Conservation (phyloP, 768 basidiomycete species). For the Leccinum pellstonianum region DNA sequence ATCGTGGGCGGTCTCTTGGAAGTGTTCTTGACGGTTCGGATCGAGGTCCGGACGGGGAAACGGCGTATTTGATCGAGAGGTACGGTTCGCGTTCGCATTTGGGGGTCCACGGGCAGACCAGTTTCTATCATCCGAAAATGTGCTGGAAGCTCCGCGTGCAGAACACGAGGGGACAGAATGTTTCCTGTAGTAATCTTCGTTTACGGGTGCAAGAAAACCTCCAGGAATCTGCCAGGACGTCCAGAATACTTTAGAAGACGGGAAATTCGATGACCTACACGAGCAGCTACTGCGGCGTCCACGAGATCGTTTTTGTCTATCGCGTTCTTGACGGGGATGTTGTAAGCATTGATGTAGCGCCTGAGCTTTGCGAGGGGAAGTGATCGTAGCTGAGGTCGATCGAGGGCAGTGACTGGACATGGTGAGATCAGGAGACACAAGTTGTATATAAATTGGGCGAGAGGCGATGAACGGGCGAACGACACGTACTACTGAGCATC, state of each 20-base stretch:
- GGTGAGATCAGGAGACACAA: background rate
- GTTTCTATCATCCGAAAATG: conserved; percentile 19
- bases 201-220: conserved; percentile 57
- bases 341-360: conserved; percentile 69
- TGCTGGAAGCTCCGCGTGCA: conserved; percentile 9
- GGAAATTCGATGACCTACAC: conserved; percentile 41
- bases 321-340: conserved; percentile 57
- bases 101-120: conserved; percentile 15
- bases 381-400: conserved; percentile 52
- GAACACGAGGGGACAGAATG: conserved; percentile 26
- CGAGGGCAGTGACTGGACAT: conserved; percentile 64
- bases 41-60: conserved; percentile 68
- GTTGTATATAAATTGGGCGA: background rate
- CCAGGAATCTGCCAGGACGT: conserved; percentile 43
- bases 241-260: background rate
- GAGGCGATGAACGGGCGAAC: background rate
- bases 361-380: conserved; percentile 61
- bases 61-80: conserved; percentile 30
- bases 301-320: conserved; percentile 81
- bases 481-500: conserved; percentile 54
- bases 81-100: conserved; percentile 5
- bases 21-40: conserved; percentile 38
- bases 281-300: conserved; percentile 51
- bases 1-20: conserved; percentile 10
- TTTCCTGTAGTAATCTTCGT: conserved; percentile 52